Conservation (phyloP, 352 stramenopile species). For the Globisporangium apiculatum region DNA sequence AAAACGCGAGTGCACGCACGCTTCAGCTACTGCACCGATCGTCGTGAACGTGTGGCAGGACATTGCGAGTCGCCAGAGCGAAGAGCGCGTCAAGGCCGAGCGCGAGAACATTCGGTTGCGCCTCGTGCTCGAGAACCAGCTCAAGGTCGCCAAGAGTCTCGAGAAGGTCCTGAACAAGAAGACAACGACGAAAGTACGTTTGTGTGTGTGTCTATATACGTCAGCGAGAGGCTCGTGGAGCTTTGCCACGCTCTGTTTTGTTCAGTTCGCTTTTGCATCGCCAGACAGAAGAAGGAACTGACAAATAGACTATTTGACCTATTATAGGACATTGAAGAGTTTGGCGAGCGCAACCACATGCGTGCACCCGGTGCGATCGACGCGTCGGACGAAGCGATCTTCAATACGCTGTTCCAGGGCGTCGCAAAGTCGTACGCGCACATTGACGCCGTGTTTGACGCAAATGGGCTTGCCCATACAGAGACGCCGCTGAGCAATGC, state of each 20-base stretch:
- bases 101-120: conserved; percentile 50
- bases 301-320: not conserved
- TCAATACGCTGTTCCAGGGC: not conserved
- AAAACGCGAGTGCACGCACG: no score
- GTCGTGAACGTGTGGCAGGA: conserved; percentile 20
- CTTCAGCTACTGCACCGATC: no score
- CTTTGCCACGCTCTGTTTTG: no score
- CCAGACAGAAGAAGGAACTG: no score
- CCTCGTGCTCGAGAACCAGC: conserved; percentile 45
- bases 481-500: not conserved
- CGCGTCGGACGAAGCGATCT: not conserved
- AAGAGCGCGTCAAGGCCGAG: conserved; percentile 34
- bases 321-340: not conserved
- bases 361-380: no score
- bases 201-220: no score
- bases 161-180: conserved; percentile 31
- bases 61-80: conserved; percentile 11
- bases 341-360: not conserved
- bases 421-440: no score
- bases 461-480: not conserved
- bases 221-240: no score
- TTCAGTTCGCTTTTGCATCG: no score
- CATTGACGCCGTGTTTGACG: conserved; percentile 1
- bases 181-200: no score
- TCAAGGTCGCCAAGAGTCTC: conserved; percentile 52